Conservation (phyloP, 2,329 filamentous ascomycete species). For the Trichoderma simmonsii region DNA sequence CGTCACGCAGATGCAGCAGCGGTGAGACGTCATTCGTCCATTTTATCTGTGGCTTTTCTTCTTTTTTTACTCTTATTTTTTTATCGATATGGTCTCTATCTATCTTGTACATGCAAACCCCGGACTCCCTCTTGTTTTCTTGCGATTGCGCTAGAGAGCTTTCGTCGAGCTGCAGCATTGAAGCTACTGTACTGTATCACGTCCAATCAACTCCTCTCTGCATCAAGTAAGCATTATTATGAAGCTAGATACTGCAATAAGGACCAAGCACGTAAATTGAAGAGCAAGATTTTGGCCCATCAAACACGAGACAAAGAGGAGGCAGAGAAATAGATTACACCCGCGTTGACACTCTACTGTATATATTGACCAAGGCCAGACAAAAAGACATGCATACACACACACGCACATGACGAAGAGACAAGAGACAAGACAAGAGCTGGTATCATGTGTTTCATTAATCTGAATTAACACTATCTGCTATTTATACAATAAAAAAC, state of each 20-base stretch:
- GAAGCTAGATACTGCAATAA: too few relatives aligned
- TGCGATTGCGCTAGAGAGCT: not conserved
- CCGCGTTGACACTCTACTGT: not conserved
- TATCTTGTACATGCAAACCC: too few relatives aligned
- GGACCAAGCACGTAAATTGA: too few relatives aligned
- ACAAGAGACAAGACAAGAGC: not conserved
- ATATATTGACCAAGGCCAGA: not conserved
- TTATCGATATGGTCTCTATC: not conserved
- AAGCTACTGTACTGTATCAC: not conserved
- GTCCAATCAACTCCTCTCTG: not conserved
- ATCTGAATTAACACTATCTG: conserved; percentile 7
- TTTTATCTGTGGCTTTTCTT: not conserved
- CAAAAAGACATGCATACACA: too few relatives aligned
- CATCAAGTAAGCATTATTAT: not conserved
- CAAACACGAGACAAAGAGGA: not conserved
- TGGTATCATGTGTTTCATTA: conserved; percentile 4
- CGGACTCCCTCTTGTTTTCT: not conserved
- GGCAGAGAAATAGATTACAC: not conserved
- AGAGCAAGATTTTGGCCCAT: not conserved
- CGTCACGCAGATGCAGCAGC: conserved; percentile 5
- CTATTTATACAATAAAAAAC: conserved; percentile 15
- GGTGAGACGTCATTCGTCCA: conserved; percentile 9
- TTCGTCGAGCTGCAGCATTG: not conserved
- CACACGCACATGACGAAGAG: too few relatives aligned
- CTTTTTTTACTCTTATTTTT: not conserved